Percentiles rank a stretch among this genome's conserved stretches.
These are phyloP conservation scores for Elaeagnus macrophylla DNA, from an alignment of 306 rosid genomes.

Conservation along the genomic window DNA sequence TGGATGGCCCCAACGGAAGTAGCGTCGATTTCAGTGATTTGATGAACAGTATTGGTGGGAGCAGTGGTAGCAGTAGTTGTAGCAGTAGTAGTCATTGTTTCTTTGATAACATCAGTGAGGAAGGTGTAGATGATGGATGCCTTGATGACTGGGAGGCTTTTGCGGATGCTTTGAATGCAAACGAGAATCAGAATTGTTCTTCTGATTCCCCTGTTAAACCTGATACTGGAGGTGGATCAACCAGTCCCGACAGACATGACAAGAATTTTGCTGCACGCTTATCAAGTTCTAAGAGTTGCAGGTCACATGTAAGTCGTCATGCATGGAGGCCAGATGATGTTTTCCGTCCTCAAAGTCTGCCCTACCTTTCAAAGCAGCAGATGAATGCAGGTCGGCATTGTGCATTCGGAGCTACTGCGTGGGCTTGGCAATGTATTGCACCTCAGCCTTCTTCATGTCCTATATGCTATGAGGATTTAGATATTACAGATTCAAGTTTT, in stretches of 20 bases:
- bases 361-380: conserved; percentile 35
- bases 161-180: conserved; percentile 44
- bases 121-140: conserved; percentile 39
- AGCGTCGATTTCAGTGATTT: conserved; percentile 24
- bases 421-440: conserved; percentile 35
- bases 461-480: conserved; percentile 57
- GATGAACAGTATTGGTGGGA: conserved; percentile 18
- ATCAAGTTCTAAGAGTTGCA: conserved; percentile 1
- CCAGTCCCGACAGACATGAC: conserved; percentile 1
- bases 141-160: conserved; percentile 59
- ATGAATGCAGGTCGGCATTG: conserved; percentile 30
- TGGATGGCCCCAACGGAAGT: conserved; percentile 17
- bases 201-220: conserved; percentile 17
- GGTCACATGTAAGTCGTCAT: conserved; percentile 18
- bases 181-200: conserved; percentile 13
- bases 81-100: conserved; percentile 18
- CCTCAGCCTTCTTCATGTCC: conserved; percentile 43
- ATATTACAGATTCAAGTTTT: conserved; percentile 44
- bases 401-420: conserved; percentile 25
- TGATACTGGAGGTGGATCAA: conserved; percentile 8
- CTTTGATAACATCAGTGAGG: conserved; percentile 28
- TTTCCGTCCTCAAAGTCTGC: conserved; percentile 45
- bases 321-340: conserved; percentile 52
- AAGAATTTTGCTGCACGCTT: conserved; percentile 12
- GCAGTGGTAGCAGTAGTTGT: conserved; percentile 5